Percentiles rank a stretch among this genome's conserved stretches.
phyloP scores from a whole-genome alignment of 345 rosid species.

The Nasturtium officinale region DNA sequence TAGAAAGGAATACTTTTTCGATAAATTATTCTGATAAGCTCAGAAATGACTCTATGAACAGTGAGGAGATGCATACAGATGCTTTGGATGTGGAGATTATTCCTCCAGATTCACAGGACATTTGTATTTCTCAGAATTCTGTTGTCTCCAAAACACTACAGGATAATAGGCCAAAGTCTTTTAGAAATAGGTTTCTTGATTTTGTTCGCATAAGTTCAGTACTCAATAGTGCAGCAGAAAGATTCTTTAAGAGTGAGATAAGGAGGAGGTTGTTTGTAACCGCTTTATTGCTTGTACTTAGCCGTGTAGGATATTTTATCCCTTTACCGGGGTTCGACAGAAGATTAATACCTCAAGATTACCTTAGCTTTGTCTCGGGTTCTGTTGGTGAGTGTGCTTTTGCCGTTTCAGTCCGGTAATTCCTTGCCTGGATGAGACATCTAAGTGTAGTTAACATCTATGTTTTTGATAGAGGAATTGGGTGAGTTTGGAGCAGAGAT shows the following conservation, averaged over 20 bases:
- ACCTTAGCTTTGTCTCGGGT: constrained; percentile 86
- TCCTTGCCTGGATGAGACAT: not conserved
- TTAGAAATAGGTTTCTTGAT: constrained; percentile 73
- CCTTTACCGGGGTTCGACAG: constrained; percentile 94
- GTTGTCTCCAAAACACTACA: constrained; percentile 32
- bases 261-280: constrained; percentile 83
- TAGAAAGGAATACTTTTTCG: constrained; percentile 40
- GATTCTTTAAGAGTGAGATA: constrained; percentile 93
- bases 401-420: not conserved
- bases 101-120: constrained; percentile 43
- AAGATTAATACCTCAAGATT: constrained; percentile 82
- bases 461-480: constrained; percentile 67
- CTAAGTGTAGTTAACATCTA: constrained; percentile 5
- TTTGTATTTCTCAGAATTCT: constrained; percentile 29
- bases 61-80: constrained; percentile 41
- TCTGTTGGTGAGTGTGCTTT: constrained; percentile 69
- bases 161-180: constrained; percentile 52
- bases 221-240: constrained; percentile 67
- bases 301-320: constrained; percentile 87
- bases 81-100: constrained; percentile 45
- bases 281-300: constrained; percentile 62
- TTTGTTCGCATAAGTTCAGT: constrained; percentile 74
- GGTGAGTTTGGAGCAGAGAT: constrained; percentile 80
- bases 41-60: constrained; percentile 45
- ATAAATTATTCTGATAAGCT: constrained; percentile 53